phyloP scores from a whole-genome alignment of 2,329 filamentous ascomycete genomes.

The Lasiodiplodia hormozganensis region DNA sequence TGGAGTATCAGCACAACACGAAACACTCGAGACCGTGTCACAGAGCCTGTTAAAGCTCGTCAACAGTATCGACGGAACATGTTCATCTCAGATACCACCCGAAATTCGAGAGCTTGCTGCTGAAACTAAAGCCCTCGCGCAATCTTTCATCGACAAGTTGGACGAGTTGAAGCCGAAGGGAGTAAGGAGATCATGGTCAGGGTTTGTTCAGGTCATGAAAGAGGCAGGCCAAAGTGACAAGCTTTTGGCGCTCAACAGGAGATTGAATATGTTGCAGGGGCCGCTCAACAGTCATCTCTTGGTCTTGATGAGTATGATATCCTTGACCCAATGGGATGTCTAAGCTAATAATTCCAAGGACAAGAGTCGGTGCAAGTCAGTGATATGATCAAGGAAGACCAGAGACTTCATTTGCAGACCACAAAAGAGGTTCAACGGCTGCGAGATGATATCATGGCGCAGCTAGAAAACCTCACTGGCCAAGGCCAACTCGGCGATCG shows the following conservation, averaged over 20 bases:
- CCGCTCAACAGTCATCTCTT: background rate
- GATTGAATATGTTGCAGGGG: background rate
- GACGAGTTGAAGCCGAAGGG: background rate
- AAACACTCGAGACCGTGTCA: too few species aligned
- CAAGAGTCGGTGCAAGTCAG: background rate
- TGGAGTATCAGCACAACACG: background rate
- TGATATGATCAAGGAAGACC: background rate
- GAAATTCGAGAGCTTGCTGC: background rate
- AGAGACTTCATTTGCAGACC: too few species aligned
- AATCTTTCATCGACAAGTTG: background rate
- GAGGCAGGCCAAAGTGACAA: background rate
- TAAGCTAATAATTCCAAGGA: background rate
- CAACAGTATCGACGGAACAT: too few species aligned
- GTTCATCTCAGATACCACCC: too few species aligned
- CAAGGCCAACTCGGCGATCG: too few species aligned
- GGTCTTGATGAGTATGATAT: background rate
- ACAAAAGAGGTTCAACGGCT: too few species aligned
- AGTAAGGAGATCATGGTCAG: background rate
- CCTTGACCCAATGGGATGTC: background rate
- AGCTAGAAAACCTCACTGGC: too few species aligned
- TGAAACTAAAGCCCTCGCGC: background rate
- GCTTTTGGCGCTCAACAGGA: background rate
- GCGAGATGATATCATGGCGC: too few species aligned
- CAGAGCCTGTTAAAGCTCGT: too few species aligned
- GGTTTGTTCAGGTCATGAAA: background rate